A percentile compares a stretch with the other conserved stretches of the same genome.
phyloP scores from a whole-genome alignment of 192 early-diverging fungal genomes.

The Geranomyces variabilis region DNA sequence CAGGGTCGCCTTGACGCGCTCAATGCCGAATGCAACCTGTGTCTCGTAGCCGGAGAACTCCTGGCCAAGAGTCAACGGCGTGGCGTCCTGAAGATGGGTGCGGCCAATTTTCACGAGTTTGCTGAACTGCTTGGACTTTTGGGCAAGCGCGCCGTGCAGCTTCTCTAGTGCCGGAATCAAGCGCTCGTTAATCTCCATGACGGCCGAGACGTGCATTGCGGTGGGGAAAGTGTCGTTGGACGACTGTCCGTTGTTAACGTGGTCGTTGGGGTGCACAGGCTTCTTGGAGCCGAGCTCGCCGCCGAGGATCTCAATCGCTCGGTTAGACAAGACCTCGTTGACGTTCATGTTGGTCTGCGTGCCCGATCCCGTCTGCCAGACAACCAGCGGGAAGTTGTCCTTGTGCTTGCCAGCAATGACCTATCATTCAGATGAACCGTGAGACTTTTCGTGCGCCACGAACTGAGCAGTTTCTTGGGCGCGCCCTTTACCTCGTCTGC shows the following conservation, averaged over 20 bases:
- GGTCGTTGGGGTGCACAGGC: constrained; percentile 99
- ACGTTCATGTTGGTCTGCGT: constrained; percentile 86
- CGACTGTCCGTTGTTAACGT: constrained; percentile 98
- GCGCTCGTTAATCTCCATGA: constrained; percentile 67
- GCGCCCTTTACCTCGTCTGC: constrained; percentile 83
- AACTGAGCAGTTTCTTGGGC: too few relatives aligned
- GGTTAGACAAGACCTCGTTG: constrained; percentile 93
- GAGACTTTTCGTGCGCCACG: too few relatives aligned
- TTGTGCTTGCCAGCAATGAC: constrained; percentile 90
- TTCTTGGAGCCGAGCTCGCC: constrained; percentile 91
- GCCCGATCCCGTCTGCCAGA: constrained; percentile 95
- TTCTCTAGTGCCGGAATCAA: constrained; percentile 85
- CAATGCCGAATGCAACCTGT: constrained; percentile 86
- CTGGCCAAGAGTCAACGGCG: constrained; percentile 95
- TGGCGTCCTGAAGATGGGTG: constrained; percentile 98
- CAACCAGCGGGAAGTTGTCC: constrained; percentile 97
- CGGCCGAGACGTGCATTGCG: constrained; percentile 98
- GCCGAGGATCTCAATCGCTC: constrained; percentile 90
- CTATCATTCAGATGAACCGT: constrained; percentile 44
- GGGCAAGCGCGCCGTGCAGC: constrained; percentile 83
- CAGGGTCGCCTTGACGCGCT: constrained; percentile 81
- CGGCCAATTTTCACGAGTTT: constrained; percentile 99
- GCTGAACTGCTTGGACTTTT: constrained; percentile 69
- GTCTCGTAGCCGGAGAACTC: constrained; percentile 95
- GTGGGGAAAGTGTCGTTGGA: constrained; percentile 99